phyloP scores from a whole-genome alignment of 2,329 filamentous ascomycete species.

The Fusarium pilosicola region DNA sequence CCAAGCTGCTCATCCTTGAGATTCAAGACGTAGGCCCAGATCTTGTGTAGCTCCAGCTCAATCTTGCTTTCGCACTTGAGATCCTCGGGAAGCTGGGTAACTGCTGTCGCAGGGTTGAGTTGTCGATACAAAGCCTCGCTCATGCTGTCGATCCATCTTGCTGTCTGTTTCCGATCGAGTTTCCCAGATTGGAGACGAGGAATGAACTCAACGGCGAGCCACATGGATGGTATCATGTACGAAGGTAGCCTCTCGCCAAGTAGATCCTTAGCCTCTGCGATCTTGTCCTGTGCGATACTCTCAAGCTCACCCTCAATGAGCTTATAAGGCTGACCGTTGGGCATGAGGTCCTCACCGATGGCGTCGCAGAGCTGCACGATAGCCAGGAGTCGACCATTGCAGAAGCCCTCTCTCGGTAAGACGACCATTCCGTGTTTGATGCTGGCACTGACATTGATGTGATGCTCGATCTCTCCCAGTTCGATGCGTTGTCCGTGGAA shows the following conservation, averaged over 20 bases:
- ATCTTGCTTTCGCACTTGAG: not conserved
- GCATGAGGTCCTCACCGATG: constrained; percentile 7
- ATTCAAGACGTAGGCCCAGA: constrained; percentile 33
- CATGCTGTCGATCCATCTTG: constrained; percentile 29
- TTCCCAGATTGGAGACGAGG: constrained; percentile 36
- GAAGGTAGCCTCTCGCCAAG: constrained; percentile 30
- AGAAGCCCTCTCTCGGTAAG: constrained; percentile 23
- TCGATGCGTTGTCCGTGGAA: constrained; percentile 49
- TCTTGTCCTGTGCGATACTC: not conserved
- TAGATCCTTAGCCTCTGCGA: constrained; percentile 22
- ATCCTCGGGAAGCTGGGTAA: not conserved
- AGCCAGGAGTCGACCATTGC: constrained; percentile 23
- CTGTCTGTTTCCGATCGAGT: constrained; percentile 29
- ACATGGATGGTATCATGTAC: constrained; percentile 39
- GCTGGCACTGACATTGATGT: constrained; percentile 28
- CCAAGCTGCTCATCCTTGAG: constrained; percentile 36
- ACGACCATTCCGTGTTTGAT: constrained; percentile 41
- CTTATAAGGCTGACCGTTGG: constrained; percentile 17
- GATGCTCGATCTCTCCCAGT: constrained; percentile 47
- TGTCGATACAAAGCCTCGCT: constrained; percentile 19
- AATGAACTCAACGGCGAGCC: constrained; percentile 31
- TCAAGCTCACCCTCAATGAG: constrained; percentile 11
- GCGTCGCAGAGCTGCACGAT: constrained; percentile 23
- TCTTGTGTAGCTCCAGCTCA: constrained; percentile 20
- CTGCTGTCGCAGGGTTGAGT: constrained; percentile 16